Evolutionary conservation across 2,329 filamentous ascomycete genomes (phyloP), one percentile per base, ranked within the genome.

Genomic region (Fusarium sp.): DNA sequence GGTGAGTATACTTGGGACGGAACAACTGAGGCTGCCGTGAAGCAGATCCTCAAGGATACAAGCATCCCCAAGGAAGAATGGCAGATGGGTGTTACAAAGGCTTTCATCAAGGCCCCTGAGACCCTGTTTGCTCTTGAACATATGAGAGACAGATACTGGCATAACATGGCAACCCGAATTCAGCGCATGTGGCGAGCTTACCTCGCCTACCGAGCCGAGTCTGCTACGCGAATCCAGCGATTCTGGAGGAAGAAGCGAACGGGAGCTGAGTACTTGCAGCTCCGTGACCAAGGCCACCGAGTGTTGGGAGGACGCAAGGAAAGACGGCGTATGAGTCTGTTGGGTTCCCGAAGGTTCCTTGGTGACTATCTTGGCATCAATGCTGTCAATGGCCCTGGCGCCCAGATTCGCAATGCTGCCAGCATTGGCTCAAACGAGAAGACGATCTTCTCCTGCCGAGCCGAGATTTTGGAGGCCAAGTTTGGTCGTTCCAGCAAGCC

Each of bases 81-180:
- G 87, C 96, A 99, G 81, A 93, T 99, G 87, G 96, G 96, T 82
- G 93, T 96, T 6, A 95, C 93, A 1, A 99, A 98, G 82, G 95
- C 94, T 5, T 99, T 99, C 77, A 97, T 99, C 84, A 98, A 99
- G 82, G 95, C 96, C 0, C 96, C 96, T 1, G 96, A 99, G 81
- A 99, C 96, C 0, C 84, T 99, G 2, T 99, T 99, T 77, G 96
- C 96, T 3, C 85, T 99, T 11, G 96, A 99, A 81, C 95, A 97
- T 62, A 98, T 99, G 95, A 90, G 96, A 78, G 96, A 99, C 79
- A 88, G 94, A 60, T 99, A 98, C 82, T 98, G 95, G 95, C 95
- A 98, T 82, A 99, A 98, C 82, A 98, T 99, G 96, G 96, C 96
- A 4, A 97, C 95, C 65, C 90, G 96, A 63, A 98, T 99, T 64